Evolutionary conservation across 2,329 filamentous ascomycete genomes (phyloP).

Genomic region (Emergomyces orientalis): DNA sequence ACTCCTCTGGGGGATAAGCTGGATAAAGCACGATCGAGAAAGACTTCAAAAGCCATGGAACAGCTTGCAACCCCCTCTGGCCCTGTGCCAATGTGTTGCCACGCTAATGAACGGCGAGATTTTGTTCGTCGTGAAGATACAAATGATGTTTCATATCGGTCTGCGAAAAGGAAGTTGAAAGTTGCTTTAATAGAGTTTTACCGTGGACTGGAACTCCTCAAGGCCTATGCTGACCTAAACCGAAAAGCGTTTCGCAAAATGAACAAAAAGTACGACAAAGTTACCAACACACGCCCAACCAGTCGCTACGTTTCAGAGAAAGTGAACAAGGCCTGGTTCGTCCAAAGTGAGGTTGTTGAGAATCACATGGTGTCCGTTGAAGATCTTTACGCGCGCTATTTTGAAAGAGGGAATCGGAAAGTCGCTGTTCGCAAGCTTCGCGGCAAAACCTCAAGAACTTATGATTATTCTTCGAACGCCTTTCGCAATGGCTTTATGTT

Average conservation of each 20-base stretch:
- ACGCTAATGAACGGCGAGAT: conserved; percentile 35
- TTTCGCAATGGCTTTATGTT: conserved; percentile 58
- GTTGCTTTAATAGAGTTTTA: conserved; percentile 88
- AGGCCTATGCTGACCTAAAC: conserved; percentile 83
- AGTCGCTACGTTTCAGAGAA: conserved; percentile 83
- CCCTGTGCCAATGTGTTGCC: conserved; percentile 24
- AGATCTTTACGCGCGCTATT: conserved; percentile 88
- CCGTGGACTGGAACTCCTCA: conserved; percentile 79
- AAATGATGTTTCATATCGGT: conserved; percentile 68
- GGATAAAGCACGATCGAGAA: conserved; percentile 40
- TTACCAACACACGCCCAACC: conserved; percentile 65
- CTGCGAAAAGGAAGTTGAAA: conserved; percentile 86
- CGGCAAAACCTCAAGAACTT: conserved; percentile 52
- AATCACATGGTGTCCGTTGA: conserved; percentile 71
- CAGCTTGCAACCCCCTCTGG: conserved; percentile 35
- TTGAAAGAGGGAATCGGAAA: conserved; percentile 88
- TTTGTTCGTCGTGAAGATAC: conserved; percentile 40
- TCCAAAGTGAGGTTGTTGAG: conserved; percentile 77
- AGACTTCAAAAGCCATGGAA: conserved; percentile 45
- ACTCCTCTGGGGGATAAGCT: conserved; percentile 37
- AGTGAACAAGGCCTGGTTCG: conserved; percentile 84
- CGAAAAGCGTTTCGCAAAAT: conserved; percentile 92
- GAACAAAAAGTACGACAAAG: conserved; percentile 98
- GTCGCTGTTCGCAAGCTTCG: conserved; percentile 80
- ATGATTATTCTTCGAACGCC: conserved; percentile 50